Evolutionary conservation across 257 asterid genomes (phyloP).

Genomic region (Marsdenia floribunda): DNA sequence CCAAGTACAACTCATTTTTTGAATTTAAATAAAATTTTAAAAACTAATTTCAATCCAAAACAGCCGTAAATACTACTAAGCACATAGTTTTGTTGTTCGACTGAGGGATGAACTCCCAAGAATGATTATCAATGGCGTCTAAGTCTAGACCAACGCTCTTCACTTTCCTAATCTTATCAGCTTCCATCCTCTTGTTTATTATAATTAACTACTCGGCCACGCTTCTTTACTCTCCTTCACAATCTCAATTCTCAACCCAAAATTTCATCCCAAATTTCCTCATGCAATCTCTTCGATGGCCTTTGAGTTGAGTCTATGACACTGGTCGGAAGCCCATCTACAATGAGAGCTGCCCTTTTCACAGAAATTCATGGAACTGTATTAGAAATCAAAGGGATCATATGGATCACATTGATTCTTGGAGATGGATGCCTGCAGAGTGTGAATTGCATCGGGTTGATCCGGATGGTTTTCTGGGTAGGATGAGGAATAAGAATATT

Average conservation of each 20-base stretch:
- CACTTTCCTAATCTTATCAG: constrained; percentile 48
- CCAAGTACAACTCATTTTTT: too few species aligned
- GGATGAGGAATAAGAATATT: constrained; percentile 69
- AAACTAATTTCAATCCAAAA: too few species aligned
- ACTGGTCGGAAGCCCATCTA: constrained; percentile 63
- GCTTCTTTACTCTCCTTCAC: constrained; percentile 35
- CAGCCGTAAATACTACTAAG: too few species aligned
- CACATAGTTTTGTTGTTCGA: neutral
- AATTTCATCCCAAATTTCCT: constrained; percentile 19
- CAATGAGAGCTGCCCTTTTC: constrained; percentile 85
- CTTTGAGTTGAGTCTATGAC: constrained; percentile 64
- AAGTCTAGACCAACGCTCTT: constrained; percentile 37
- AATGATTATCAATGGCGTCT: constrained; percentile 12
- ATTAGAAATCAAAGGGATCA: constrained; percentile 58
- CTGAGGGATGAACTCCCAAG: neutral
- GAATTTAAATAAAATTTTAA: too few species aligned
- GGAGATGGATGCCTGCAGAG: constrained; percentile 81
- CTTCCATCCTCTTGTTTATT: constrained; percentile 56
- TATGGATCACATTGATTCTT: constrained; percentile 83
- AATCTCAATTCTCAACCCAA: too few species aligned
- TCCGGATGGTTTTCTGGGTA: constrained; percentile 56
- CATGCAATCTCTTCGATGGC: constrained; percentile 74
- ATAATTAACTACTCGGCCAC: constrained; percentile 64
- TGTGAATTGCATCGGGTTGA: constrained; percentile 71
- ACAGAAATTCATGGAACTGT: constrained; percentile 92